phyloP scores from a whole-genome alignment of 371 early-diverging fungal genomes.

The Mortierella sp. region DNA sequence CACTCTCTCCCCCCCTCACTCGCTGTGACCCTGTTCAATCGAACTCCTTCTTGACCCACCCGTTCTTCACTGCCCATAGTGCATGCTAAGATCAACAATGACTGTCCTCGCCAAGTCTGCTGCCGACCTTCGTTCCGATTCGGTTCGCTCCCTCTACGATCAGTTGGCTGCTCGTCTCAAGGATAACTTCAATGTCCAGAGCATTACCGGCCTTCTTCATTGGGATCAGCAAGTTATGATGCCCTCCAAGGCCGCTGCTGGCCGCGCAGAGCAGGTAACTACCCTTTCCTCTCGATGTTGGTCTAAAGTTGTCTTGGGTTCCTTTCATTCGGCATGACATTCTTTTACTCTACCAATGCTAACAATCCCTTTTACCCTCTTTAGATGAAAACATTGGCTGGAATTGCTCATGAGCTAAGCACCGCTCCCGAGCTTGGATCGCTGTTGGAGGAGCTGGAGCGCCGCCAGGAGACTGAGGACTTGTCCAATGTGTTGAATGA shows the following conservation, averaged over 20 bases:
- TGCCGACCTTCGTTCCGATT: conserved; percentile 36
- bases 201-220: conserved; percentile 22
- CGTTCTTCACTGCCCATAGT: conserved; percentile 17
- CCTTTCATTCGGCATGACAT: not conserved
- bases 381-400: conserved; percentile 36
- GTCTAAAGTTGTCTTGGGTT: not conserved
- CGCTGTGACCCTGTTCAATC: not conserved
- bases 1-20: conserved; percentile 14
- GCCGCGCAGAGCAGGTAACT: conserved; percentile 40
- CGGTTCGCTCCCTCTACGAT: conserved; percentile 46
- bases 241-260: conserved; percentile 43
- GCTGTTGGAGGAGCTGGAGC: conserved; percentile 39
- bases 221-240: conserved; percentile 57
- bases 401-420: conserved; percentile 33
- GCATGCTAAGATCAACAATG: conserved; percentile 44
- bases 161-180: conserved; percentile 30
- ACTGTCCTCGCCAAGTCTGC: conserved; percentile 42
- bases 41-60: conserved; percentile 1
- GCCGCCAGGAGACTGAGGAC: conserved; percentile 16
- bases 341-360: not conserved
- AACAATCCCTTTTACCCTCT: not conserved
- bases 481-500: conserved; percentile 24
- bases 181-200: conserved; percentile 27
- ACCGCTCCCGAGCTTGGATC: conserved; percentile 46
- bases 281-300: not conserved